Percentiles rank a stretch among this genome's conserved stretches.
Evolutionary conservation across 139 green algal species (phyloP).

Genomic region (Trebouxia sp.): DNA sequence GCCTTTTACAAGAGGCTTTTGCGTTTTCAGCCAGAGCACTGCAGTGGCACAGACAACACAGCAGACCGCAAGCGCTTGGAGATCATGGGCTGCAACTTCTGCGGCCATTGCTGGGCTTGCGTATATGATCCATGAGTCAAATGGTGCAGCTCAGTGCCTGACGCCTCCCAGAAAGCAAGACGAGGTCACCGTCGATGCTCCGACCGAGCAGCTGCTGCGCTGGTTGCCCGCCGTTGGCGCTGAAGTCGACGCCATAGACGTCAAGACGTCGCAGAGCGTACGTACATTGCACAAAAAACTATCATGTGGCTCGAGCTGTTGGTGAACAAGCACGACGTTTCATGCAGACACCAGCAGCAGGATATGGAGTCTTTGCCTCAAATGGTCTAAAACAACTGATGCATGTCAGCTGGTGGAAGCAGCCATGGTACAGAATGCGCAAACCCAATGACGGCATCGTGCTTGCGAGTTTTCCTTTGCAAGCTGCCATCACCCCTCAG

Average conservation of each 20-base stretch:
- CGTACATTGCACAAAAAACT: too few relatives aligned
- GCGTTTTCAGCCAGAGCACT: too few relatives aligned
- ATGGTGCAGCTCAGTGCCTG: not conserved
- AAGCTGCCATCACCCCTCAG: conserved; percentile 18
- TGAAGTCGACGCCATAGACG: not conserved
- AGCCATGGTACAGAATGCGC: not conserved
- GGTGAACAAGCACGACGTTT: too few relatives aligned
- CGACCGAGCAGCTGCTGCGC: not conserved
- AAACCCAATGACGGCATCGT: conserved; percentile 15
- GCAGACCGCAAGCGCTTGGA: not conserved
- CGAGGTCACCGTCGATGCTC: not conserved
- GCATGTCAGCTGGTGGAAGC: conserved; percentile 15
- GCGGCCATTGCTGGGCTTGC: not conserved
- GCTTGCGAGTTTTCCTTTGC: conserved; percentile 22
- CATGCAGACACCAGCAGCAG: not conserved
- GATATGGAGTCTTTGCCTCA: not conserved
- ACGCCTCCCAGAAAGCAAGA: not conserved
- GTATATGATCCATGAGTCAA: not conserved
- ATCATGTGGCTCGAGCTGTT: not conserved
- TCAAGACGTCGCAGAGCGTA: too few relatives aligned
- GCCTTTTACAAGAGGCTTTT: too few relatives aligned
- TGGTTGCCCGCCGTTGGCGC: not conserved
- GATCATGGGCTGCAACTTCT: not conserved
- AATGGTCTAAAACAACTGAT: not conserved
- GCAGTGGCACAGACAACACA: not conserved